These are phyloP conservation scores for Xylaria palmicola DNA, from an alignment of 495 filamentous ascomycete genomes.

Conservation along the genomic window DNA sequence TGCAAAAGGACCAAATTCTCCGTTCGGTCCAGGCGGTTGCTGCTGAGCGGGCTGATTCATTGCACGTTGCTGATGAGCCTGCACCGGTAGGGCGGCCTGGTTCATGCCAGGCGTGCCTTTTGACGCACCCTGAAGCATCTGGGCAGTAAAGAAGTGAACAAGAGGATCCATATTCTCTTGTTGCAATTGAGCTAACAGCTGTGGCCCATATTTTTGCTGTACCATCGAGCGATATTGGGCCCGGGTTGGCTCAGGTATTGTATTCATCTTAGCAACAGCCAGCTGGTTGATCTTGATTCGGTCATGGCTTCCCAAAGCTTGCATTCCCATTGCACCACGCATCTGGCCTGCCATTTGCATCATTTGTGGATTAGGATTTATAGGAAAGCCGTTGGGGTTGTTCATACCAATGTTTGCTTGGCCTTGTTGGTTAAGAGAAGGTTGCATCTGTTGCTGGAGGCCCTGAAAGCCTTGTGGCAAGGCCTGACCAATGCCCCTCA, in stretches of 20 bases:
- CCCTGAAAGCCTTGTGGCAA: slow-evolving; percentile 45
- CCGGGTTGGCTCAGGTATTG: slow-evolving; percentile 34
- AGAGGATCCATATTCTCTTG: slow-evolving; percentile 39
- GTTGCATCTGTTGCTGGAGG: slow-evolving; percentile 51
- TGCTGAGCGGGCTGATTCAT: slow-evolving; percentile 37
- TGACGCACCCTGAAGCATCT: slow-evolving; percentile 33
- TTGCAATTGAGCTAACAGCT: slow-evolving; percentile 35
- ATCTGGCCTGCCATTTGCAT: slow-evolving; percentile 37
- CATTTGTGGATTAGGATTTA: slow-evolving; percentile 39
- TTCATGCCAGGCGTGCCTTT: slow-evolving; percentile 23
- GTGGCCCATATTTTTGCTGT: slow-evolving; percentile 27
- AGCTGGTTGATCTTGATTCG: slow-evolving; percentile 27
- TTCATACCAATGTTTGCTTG: slow-evolving; percentile 39
- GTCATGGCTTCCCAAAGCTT: slow-evolving; percentile 30
- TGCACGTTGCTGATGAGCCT: slow-evolving; percentile 33
- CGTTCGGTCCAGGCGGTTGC: slow-evolving; percentile 31
- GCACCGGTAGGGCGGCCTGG: slow-evolving; percentile 31
- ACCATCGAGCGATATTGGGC: slow-evolving; percentile 31
- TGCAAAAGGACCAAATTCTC: slow-evolving; percentile 38
- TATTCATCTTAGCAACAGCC: slow-evolving; percentile 25
- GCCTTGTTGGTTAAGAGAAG: slow-evolving; percentile 40
- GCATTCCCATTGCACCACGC: slow-evolving; percentile 22
- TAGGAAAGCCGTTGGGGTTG: slow-evolving; percentile 29
- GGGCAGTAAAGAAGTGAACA: slow-evolving; percentile 40
- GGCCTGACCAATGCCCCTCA: slow-evolving; percentile 43